These are phyloP conservation scores for Podospora australis DNA, from an alignment of 495 filamentous ascomycete species.

Conservation along the genomic window DNA sequence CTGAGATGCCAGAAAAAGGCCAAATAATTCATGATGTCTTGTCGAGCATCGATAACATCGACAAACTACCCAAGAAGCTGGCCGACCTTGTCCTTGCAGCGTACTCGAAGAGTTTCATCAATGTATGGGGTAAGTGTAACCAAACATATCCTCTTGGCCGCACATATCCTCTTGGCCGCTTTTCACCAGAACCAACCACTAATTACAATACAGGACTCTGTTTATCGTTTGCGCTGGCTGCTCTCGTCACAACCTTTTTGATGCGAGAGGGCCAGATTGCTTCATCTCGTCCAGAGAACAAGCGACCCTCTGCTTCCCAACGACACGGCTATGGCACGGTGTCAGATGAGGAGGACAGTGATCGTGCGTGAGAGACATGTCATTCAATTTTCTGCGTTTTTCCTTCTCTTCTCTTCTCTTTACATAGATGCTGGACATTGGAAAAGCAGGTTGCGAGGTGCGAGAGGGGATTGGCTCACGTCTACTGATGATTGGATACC, in stretches of 20 bases:
- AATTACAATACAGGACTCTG: constrained; percentile 3
- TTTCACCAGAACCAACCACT: background rate
- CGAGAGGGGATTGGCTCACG: too few species aligned
- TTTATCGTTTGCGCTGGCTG: constrained; percentile 4
- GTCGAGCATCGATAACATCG: constrained; percentile 13
- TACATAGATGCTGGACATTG: too few species aligned
- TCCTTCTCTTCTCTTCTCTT: too few species aligned
- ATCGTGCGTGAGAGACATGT: background rate
- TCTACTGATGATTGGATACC: too few species aligned
- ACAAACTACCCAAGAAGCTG: constrained; percentile 7
- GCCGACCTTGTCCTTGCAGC: constrained; percentile 1
- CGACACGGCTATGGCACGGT: background rate
- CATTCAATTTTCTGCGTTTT: too few species aligned
- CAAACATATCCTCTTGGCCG: too few species aligned
- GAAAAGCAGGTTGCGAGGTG: too few species aligned
- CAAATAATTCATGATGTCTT: constrained; percentile 6
- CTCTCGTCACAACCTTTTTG: constrained; percentile 4
- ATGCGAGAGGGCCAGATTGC: constrained; percentile 12
- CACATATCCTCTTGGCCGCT: too few species aligned
- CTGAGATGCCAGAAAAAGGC: background rate
- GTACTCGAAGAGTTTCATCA: constrained; percentile 10
- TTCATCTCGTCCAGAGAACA: background rate
- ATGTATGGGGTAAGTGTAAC: constrained; percentile 11
- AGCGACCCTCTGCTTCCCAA: background rate
- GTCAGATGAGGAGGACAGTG: background rate